Evolutionary conservation across 352 stramenopile genomes (phyloP).

Genomic region (Globisporangium nagaii): DNA sequence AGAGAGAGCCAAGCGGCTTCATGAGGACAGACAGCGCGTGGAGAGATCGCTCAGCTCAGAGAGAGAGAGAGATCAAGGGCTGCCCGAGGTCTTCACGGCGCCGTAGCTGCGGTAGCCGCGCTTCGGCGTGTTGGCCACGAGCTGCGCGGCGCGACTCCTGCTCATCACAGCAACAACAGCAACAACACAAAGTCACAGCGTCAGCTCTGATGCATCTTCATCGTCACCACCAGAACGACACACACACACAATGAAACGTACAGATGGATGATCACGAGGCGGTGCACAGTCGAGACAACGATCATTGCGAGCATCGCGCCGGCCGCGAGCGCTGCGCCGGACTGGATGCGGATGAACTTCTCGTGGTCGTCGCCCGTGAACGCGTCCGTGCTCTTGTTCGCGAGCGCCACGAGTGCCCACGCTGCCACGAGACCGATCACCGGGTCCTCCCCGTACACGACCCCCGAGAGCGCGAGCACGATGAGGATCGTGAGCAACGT

Average conservation of each 20-base stretch:
- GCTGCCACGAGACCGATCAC: constrained; percentile 45
- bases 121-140: constrained; percentile 12
- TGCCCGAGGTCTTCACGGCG: constrained; percentile 8
- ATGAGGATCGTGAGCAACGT: constrained; percentile 38
- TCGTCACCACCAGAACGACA: background rate
- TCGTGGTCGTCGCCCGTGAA: constrained; percentile 16
- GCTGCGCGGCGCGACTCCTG: constrained; percentile 10
- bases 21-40: background rate
- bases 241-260: background rate
- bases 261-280: constrained; percentile 11
- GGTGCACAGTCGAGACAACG: constrained; percentile 27
- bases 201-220: background rate
- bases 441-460: constrained; percentile 47
- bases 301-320: constrained; percentile 22
- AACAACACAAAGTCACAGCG: background rate
- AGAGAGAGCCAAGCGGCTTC: background rate
- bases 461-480: constrained; percentile 28
- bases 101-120: constrained; percentile 14
- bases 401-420: constrained; percentile 49
- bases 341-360: constrained; percentile 37
- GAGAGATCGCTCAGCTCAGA: background rate
- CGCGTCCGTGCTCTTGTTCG: constrained; percentile 25
- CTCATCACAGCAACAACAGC: background rate
- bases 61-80: background rate
- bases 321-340: constrained; percentile 29